phyloP scores from a whole-genome alignment of 2,329 filamentous ascomycete species.

The Magnaporthiopsis rhizophila region DNA sequence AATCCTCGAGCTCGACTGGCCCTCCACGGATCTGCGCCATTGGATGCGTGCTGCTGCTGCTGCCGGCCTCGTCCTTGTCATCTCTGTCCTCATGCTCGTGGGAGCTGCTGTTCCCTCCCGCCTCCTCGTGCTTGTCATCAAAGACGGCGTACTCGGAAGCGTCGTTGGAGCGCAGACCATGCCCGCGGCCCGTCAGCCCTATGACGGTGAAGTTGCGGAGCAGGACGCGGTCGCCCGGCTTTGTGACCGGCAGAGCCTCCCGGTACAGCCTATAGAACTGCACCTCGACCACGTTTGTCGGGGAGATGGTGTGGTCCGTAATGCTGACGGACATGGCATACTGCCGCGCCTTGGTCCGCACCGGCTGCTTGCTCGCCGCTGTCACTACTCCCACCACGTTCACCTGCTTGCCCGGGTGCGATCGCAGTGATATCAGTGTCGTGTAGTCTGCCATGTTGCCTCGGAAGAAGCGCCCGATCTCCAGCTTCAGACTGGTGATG shows the following conservation, averaged over 20 bases:
- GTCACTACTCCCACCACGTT: slow-evolving; percentile 50
- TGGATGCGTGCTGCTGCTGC: not conserved
- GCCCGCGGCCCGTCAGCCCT: slow-evolving; percentile 45
- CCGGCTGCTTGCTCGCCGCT: slow-evolving; percentile 31
- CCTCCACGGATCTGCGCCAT: slow-evolving; percentile 50
- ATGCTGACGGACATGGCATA: slow-evolving; percentile 51
- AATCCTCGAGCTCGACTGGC: slow-evolving; percentile 46
- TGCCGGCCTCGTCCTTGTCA: not conserved
- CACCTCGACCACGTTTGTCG: slow-evolving; percentile 42
- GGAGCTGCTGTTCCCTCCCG: not conserved
- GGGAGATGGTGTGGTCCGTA: slow-evolving; percentile 47
- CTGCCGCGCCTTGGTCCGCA: slow-evolving; percentile 48
- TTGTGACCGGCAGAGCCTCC: slow-evolving; percentile 45
- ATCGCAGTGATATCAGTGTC: slow-evolving; percentile 43
- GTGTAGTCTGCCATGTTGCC: slow-evolving; percentile 45
- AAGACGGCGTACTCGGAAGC: slow-evolving; percentile 56
- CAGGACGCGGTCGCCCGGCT: slow-evolving; percentile 49
- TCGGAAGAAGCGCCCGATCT: slow-evolving; percentile 37
- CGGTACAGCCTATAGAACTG: slow-evolving; percentile 52
- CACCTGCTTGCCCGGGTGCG: slow-evolving; percentile 37
- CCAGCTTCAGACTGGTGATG: slow-evolving; percentile 29
- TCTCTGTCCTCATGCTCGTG: not conserved
- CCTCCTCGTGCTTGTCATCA: slow-evolving; percentile 24
- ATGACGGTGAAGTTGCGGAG: slow-evolving; percentile 48
- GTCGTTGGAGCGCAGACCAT: slow-evolving; percentile 46